Evolutionary conservation across 768 basidiomycete species (phyloP).

Genomic region (Naematelia aurantialba): DNA sequence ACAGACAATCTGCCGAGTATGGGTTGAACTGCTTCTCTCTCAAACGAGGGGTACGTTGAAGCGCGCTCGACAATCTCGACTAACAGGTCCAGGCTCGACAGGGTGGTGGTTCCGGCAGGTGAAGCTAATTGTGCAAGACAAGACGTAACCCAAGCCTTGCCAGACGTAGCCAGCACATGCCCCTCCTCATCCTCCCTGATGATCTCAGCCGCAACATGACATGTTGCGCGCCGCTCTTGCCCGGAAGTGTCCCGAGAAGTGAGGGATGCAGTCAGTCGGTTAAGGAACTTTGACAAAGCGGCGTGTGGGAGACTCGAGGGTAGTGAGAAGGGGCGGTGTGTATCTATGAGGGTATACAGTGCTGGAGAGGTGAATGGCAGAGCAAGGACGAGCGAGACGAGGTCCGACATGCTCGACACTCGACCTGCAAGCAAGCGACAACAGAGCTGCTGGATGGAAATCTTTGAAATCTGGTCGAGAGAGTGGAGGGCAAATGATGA

Average conservation of each 20-base stretch:
- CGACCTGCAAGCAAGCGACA: background rate
- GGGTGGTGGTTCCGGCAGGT: background rate
- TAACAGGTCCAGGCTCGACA: constrained; percentile 16
- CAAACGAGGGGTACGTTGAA: constrained; percentile 35
- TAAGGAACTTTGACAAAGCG: constrained; percentile 18
- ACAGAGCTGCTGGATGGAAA: background rate
- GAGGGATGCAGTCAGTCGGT: constrained; percentile 14
- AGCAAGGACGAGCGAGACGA: constrained; percentile 18
- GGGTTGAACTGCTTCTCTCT: constrained; percentile 35
- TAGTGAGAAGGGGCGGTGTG: constrained; percentile 23
- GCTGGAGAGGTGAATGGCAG: constrained; percentile 25
- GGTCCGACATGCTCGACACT: background rate
- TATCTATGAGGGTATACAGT: constrained; percentile 19
- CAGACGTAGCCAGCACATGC: constrained; percentile 30
- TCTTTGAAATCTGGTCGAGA: background rate
- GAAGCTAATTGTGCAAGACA: constrained; percentile 8
- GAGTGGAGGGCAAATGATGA: background rate
- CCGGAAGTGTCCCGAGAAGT: constrained; percentile 8
- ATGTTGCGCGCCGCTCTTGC: constrained; percentile 15
- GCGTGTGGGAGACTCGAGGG: constrained; percentile 24
- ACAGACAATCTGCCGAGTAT: constrained; percentile 38
- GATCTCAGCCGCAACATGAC: constrained; percentile 18
- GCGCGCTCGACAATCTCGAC: constrained; percentile 17
- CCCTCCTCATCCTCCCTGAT: constrained; percentile 35
- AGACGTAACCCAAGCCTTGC: constrained; percentile 30